Percentiles rank a stretch among this genome's conserved stretches.
phyloP scores from a whole-genome alignment of 139 green algal species.

The Closterium sp. region DNA sequence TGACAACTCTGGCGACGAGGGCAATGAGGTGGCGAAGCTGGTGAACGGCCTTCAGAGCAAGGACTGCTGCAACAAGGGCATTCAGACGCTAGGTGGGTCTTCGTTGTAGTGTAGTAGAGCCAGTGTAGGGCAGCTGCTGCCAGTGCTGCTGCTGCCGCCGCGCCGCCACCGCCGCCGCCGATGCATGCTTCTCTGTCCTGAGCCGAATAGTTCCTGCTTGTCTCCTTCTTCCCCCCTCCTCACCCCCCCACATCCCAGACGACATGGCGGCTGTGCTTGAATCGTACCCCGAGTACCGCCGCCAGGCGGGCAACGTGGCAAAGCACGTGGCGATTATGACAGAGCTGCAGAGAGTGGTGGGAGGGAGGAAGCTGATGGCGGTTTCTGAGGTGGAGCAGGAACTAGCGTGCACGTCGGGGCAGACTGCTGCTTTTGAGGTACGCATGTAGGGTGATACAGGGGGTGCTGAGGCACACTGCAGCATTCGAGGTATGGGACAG shows the following conservation, averaged over 20 bases:
- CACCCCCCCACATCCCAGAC: constrained; percentile 17
- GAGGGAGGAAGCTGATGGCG: constrained; percentile 46
- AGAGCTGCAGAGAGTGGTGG: constrained; percentile 29
- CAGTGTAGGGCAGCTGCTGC: too few relatives aligned
- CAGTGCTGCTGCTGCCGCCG: not conserved
- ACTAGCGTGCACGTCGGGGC: constrained; percentile 70
- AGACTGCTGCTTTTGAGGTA: constrained; percentile 52
- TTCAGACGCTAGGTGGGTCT: constrained; percentile 36
- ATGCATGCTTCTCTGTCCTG: not conserved
- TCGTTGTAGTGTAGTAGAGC: too few relatives aligned
- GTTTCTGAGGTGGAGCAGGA: constrained; percentile 86
- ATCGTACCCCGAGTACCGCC: constrained; percentile 59
- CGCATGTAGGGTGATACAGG: not conserved
- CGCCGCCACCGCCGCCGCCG: too few relatives aligned
- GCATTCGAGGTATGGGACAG: too few relatives aligned
- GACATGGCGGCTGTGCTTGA: constrained; percentile 63
- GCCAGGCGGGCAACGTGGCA: constrained; percentile 53
- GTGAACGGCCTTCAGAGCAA: constrained; percentile 57
- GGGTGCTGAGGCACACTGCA: too few relatives aligned
- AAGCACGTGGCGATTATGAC: constrained; percentile 58
- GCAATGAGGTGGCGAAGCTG: constrained; percentile 51
- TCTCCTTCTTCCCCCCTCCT: not conserved
- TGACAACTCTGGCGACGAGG: constrained; percentile 63
- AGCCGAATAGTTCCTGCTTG: not conserved
- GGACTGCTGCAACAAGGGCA: constrained; percentile 39